Percentiles rank a stretch among this genome's conserved stretches.
phyloP scores from a whole-genome alignment of 352 stramenopile genomes.

The Albugo laibachii region DNA sequence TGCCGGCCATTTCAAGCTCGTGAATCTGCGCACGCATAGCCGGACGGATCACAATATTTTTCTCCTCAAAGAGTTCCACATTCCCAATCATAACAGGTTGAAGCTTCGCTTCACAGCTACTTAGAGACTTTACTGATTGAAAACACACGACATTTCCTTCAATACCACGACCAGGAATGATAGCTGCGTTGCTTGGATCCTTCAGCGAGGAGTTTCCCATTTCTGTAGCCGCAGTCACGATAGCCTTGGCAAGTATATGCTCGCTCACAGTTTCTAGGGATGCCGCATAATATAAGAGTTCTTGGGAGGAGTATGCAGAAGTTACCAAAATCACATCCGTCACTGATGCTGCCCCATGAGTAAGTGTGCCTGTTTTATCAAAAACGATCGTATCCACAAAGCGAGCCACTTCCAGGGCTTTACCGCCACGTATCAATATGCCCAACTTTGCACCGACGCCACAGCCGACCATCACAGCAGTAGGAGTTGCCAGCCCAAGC shows the following conservation, averaged over 20 bases:
- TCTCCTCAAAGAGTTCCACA: conserved; percentile 57
- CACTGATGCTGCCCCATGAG: conserved; percentile 40
- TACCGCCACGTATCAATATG: conserved; percentile 83
- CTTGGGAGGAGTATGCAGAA: conserved; percentile 30
- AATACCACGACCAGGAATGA: conserved; percentile 62
- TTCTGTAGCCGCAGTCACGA: conserved; percentile 54
- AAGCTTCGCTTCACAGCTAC: too few relatives aligned
- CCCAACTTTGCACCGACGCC: conserved; percentile 76
- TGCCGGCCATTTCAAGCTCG: conserved; percentile 63
- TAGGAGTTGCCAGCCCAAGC: conserved; percentile 63
- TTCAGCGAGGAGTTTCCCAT: conserved; percentile 52
- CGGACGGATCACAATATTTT: conserved; percentile 32
- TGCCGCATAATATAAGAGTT: conserved; percentile 60
- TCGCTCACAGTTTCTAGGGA: conserved; percentile 73
- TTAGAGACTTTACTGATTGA: conserved; percentile 4
- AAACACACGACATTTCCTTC: conserved; percentile 28
- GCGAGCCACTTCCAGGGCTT: conserved; percentile 52
- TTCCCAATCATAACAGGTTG: conserved; percentile 34
- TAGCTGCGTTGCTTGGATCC: conserved; percentile 47
- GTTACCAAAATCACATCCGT: conserved; percentile 57
- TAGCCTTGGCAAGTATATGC: conserved; percentile 68
- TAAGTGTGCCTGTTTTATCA: conserved; percentile 15
- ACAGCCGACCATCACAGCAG: conserved; percentile 79
- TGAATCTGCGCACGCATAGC: conserved; percentile 63
- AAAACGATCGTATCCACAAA: conserved; percentile 14